These are phyloP conservation scores for Pholiota microspora DNA, from an alignment of 768 basidiomycete species.

Conservation along the genomic window DNA sequence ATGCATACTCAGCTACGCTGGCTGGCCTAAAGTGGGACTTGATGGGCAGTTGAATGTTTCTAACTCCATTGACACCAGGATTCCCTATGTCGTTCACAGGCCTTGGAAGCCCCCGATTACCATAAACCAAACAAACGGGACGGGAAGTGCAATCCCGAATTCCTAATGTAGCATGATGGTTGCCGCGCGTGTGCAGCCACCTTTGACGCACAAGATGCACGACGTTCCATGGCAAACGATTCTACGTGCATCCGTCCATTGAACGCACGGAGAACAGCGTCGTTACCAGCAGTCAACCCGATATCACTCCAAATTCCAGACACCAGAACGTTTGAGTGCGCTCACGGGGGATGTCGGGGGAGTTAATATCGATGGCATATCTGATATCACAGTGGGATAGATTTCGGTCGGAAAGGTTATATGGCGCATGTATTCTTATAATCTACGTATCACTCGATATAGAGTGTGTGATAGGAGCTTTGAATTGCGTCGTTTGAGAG, in stretches of 20 bases:
- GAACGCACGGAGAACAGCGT: neutral
- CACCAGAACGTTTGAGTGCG: neutral
- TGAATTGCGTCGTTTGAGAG: neutral
- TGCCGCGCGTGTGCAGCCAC: slow-evolving; percentile 2
- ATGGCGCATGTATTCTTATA: slow-evolving; percentile 5
- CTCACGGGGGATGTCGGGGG: neutral
- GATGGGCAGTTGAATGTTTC: slow-evolving; percentile 5
- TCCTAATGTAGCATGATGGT: slow-evolving; percentile 3
- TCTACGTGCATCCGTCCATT: neutral
- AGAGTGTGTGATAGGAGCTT: slow-evolving; percentile 1
- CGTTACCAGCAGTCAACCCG: neutral
- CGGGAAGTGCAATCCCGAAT: slow-evolving; percentile 2
- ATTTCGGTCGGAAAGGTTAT: slow-evolving; percentile 4
- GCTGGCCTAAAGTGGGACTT: neutral
- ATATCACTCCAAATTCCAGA: neutral
- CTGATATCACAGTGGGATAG: slow-evolving; percentile 4
- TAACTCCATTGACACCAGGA: slow-evolving; percentile 4
- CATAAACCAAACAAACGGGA: neutral
- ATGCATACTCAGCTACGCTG: neutral
- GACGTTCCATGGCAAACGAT: neutral
- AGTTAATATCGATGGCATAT: neutral
- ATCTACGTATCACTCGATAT: neutral
- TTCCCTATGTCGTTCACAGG: slow-evolving; percentile 1
- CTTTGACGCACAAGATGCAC: neutral
- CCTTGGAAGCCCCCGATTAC: neutral